These are phyloP conservation scores for Didymellaceae sp. DNA, from an alignment of 2,329 filamentous ascomycete species.

Conservation along the genomic window DNA sequence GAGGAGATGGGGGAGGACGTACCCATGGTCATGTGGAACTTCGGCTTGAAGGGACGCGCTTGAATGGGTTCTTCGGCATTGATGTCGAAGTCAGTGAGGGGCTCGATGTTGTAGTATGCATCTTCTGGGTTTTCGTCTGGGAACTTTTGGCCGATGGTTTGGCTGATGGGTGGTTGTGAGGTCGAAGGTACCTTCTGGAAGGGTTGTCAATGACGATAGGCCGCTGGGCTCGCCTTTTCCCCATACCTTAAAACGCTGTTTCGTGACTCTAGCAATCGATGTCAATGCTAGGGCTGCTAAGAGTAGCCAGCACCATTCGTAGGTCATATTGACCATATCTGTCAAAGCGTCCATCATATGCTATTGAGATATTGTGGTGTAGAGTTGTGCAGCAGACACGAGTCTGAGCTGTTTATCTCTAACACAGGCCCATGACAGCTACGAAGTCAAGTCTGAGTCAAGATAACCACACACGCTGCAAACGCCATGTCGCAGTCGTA, in stretches of 20 bases:
- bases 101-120: conserved; percentile 52
- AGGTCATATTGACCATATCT: background rate
- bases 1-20: too few species aligned
- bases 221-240: background rate
- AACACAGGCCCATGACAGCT: background rate
- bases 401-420: background rate
- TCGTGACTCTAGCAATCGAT: background rate
- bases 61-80: conserved; percentile 58
- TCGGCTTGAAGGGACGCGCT: conserved; percentile 65
- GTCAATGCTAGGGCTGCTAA: conserved; percentile 5
- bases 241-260: conserved; percentile 2
- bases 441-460: background rate
- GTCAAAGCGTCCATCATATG: background rate
- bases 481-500: background rate
- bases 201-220: background rate
- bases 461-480: conserved; percentile 9
- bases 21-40: conserved; percentile 71
- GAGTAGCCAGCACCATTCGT: background rate
- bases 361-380: background rate
- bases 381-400: background rate
- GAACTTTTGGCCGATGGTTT: background rate
- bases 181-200: background rate
- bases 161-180: background rate
- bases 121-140: conserved; percentile 23
- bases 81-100: conserved; percentile 60